Percentiles rank a stretch among this genome's conserved stretches.
Conservation (phyloP, 129 eudicot species). For the Arctium lappa region DNA sequence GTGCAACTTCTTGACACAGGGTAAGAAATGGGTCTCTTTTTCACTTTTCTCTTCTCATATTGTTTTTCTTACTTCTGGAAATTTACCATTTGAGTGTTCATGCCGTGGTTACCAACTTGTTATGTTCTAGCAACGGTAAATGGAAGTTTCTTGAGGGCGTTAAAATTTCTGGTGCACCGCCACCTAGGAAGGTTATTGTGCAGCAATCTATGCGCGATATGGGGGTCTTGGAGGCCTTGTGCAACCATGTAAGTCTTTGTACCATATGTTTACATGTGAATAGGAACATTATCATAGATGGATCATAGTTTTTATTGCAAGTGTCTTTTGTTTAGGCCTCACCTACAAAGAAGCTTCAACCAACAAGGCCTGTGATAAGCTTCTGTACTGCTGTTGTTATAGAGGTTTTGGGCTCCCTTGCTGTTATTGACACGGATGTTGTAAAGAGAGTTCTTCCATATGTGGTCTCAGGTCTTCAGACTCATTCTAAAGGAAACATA, state of each 20-base stretch:
- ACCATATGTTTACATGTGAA: neutral
- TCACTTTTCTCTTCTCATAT: neutral
- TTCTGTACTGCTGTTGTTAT: conserved; percentile 83
- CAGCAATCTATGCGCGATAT: conserved; percentile 77
- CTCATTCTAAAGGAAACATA: conserved; percentile 41
- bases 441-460: conserved; percentile 84
- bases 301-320: neutral
- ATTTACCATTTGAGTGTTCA: neutral
- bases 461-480: conserved; percentile 58
- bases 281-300: neutral
- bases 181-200: conserved; percentile 82
- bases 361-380: conserved; percentile 60
- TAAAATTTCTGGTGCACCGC: conserved; percentile 77
- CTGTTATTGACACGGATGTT: conserved; percentile 47
- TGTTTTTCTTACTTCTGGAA: neutral
- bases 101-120: conserved; percentile 5
- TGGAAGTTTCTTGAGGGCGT: conserved; percentile 98
- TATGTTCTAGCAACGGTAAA: conserved; percentile 49
- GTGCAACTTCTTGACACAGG: conserved; percentile 73
- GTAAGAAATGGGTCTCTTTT: conserved; percentile 37
- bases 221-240: conserved; percentile 75
- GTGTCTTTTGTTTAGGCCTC: conserved; percentile 43
- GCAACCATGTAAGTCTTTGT: conserved; percentile 59
- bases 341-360: conserved; percentile 63
- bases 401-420: conserved; percentile 65